These are phyloP conservation scores for Mycena sanguinolenta DNA, from an alignment of 768 basidiomycete genomes.

Conservation along the genomic window DNA sequence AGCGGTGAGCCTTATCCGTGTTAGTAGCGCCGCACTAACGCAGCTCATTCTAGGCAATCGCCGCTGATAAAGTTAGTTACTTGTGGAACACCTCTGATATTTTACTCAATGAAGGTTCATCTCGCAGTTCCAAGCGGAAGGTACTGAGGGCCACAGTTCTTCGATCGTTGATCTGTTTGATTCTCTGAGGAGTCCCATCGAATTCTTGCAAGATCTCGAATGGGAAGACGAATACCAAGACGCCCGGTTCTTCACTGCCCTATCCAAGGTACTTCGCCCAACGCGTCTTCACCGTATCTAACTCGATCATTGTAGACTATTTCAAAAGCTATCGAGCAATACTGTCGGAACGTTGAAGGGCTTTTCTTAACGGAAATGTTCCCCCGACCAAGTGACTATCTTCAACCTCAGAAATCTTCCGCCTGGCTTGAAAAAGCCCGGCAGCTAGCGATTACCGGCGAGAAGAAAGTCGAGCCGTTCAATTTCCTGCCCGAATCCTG, in stretches of 20 bases:
- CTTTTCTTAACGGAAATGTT: conserved; percentile 98
- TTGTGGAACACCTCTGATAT: conserved; percentile 1
- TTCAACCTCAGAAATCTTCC: conserved; percentile 88
- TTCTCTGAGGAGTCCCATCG: conserved; percentile 90
- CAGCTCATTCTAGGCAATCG: conserved; percentile 70
- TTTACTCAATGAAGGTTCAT: conserved; percentile 11
- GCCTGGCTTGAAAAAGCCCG: conserved; percentile 91
- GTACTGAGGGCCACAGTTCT: conserved; percentile 89
- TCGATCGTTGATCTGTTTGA: conserved; percentile 98
- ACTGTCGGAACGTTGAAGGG: conserved; percentile 88
- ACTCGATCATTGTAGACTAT: conserved; percentile 71
- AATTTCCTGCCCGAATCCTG: conserved; percentile 95
- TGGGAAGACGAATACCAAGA: conserved; percentile 94
- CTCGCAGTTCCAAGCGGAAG: conserved; percentile 82
- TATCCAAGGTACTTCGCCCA: conserved; percentile 76
- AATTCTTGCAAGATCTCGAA: conserved; percentile 88
- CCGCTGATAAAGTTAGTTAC: conserved; percentile 78
- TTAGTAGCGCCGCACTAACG: conserved; percentile 11
- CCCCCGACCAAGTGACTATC: conserved; percentile 81
- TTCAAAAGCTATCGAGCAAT: conserved; percentile 92
- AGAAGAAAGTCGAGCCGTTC: conserved; percentile 95
- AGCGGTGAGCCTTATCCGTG: conserved; percentile 66
- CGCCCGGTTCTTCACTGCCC: conserved; percentile 88
- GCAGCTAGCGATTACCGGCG: conserved; percentile 79
- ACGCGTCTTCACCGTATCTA: background rate